Evolutionary conservation across 768 basidiomycete species (phyloP).

Genomic region (Lepiota venenata): DNA sequence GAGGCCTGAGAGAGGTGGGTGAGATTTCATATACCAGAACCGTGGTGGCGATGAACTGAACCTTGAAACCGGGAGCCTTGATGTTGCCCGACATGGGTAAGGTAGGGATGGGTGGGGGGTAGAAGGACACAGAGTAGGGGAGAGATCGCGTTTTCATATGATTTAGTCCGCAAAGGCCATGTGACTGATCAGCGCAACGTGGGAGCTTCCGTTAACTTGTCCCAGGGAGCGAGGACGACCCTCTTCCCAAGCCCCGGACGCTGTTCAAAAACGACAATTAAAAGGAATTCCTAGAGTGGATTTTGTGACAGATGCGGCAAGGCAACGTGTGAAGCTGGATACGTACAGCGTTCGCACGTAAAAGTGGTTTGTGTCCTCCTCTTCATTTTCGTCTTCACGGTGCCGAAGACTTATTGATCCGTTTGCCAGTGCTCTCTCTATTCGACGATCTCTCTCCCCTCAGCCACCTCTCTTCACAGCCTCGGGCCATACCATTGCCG

Average conservation of each 20-base stretch:
- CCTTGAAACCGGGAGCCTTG: conserved; percentile 76
- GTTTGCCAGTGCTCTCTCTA: background rate
- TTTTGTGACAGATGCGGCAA: conserved; percentile 8
- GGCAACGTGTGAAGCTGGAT: conserved; percentile 8
- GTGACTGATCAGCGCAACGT: background rate
- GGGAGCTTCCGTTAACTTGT: background rate
- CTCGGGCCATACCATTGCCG: background rate
- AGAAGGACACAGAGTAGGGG: conserved; percentile 2
- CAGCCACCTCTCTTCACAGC: background rate
- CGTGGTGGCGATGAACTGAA: conserved; percentile 19
- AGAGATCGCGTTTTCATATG: conserved; percentile 7
- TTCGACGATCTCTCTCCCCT: background rate
- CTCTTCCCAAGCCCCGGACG: background rate
- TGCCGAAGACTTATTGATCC: conserved; percentile 9
- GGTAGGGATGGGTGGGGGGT: background rate
- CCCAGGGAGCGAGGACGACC: background rate
- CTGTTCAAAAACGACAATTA: background rate
- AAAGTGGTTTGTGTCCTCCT: background rate
- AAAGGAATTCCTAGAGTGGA: background rate
- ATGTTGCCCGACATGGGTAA: conserved; percentile 61
- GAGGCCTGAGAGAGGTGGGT: conserved; percentile 49
- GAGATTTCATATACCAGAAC: background rate
- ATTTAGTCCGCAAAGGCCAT: background rate
- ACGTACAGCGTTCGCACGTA: conserved; percentile 10
- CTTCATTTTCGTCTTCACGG: background rate